Evolutionary conservation across 129 eudicot genomes (phyloP).

Genomic region (Erigeron canadensis): DNA sequence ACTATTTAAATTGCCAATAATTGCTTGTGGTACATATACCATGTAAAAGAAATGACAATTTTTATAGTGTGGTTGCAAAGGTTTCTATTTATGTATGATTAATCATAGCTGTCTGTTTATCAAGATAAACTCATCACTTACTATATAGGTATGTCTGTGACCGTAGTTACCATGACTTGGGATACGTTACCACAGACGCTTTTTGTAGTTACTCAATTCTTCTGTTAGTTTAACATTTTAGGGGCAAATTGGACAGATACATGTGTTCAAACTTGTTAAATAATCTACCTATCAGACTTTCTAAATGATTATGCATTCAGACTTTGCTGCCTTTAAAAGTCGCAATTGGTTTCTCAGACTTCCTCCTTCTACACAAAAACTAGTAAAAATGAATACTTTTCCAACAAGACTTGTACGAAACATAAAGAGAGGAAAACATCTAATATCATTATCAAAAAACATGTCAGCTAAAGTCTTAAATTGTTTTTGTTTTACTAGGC

Average conservation of each 20-base stretch:
- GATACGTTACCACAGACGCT: neutral
- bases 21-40: conserved; percentile 23
- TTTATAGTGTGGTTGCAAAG: conserved; percentile 16
- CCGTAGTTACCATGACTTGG: conserved; percentile 1
- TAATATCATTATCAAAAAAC: neutral
- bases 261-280: neutral
- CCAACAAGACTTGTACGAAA: conserved; percentile 3
- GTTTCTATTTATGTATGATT: conserved; percentile 14
- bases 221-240: neutral
- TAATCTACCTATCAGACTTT: conserved; percentile 1
- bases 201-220: conserved; percentile 7
- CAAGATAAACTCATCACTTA: neutral
- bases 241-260: conserved; percentile 10
- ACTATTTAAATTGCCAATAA: conserved; percentile 22
- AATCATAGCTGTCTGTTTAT: conserved; percentile 9
- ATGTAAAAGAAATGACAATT: conserved; percentile 12
- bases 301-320: neutral
- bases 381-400: neutral
- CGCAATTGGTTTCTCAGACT: neutral
- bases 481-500: conserved; percentile 12
- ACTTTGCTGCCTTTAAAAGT: conserved; percentile 1
- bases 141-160: conserved; percentile 9
- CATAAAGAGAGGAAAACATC: conserved; percentile 3
- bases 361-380: conserved; percentile 5
- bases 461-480: neutral